Base-by-base conservation (phyloP, 1,284 basidiomycete genomes). In the Paramarasmius palmivorus region DNA sequence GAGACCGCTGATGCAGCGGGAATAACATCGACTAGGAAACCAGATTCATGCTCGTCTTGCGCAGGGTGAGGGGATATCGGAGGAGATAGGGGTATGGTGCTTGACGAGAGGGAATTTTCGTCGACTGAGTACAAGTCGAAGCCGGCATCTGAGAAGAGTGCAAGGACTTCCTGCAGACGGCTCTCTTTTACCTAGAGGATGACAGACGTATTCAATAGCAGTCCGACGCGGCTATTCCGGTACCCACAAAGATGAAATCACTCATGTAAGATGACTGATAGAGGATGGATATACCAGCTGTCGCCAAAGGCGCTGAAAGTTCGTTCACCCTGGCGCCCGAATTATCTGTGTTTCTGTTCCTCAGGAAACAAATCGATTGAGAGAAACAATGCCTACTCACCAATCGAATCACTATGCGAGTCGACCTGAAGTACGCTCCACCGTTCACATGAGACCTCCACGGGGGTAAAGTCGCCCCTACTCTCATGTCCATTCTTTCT, bases 231-330 rank as follows among this genome's bases (percentile, higher is more conserved):
- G 35, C 42, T 35, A 40, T 23, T 44, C 47, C 46, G 50, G 39
- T 35, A 71, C 83, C 58, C 64, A 88, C 91, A 59, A 93, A 82
- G 49, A 93, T 85, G 67, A 90, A 93, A 69, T 93, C 90, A 62
- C 88, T 87, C 78, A 86, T 86, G 67, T 93, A 91, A 9, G 88
- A 90, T 4, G 90, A 92, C 67, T 92, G 91, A 66, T 92, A 93
- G 4, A 93, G 73, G 53, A 93, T 93, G 25, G 88, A 88, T 40
- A 93, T 91, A 8, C 89, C 90, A 34, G 88, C 90, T 22, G 80
- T 81, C 4, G 90, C 89, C 10, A 93, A 74, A 22, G 87, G 88
- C 6, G 86, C 86, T 25, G 90, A 92, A 26, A 93, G 76, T 65
- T 91, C 86, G 55, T 88, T 83, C 0, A 92, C 83, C 41, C 88